Conservation (phyloP, 2,329 filamentous ascomycete species). For the Xylariaceae sp. region DNA sequence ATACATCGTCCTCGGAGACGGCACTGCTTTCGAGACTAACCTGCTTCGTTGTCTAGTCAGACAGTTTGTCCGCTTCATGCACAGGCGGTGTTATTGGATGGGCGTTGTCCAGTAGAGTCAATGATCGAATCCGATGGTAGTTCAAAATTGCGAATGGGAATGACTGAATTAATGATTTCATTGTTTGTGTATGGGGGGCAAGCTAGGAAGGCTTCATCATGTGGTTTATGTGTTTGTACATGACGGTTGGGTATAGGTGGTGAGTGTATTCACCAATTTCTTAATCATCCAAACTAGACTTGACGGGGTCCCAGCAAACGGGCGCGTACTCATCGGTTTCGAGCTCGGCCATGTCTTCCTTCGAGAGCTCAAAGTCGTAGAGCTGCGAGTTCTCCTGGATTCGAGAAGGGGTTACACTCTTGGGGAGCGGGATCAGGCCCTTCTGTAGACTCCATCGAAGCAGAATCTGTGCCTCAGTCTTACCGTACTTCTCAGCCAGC, state of each 20-base stretch:
- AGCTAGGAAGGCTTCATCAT: background rate
- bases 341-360: conserved; percentile 47
- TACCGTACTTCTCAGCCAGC: conserved; percentile 66
- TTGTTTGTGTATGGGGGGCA: background rate
- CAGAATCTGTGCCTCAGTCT: conserved; percentile 70
- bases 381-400: conserved; percentile 59
- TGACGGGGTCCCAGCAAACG: conserved; percentile 53
- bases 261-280: background rate
- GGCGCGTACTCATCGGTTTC: conserved; percentile 49
- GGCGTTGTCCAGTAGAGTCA: too few species aligned
- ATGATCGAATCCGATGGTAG: too few species aligned
- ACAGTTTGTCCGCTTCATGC: background rate
- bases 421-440: conserved; percentile 66
- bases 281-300: conserved; percentile 40
- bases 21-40: background rate
- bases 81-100: background rate
- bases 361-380: conserved; percentile 51
- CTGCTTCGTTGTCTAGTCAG: background rate
- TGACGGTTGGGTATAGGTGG: background rate
- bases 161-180: too few species aligned
- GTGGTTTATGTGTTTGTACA: background rate
- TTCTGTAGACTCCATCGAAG: conserved; percentile 80
- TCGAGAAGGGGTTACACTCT: conserved; percentile 63
- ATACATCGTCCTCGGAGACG: background rate
- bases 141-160: too few species aligned